Evolutionary conservation across 257 asterid genomes (phyloP), one percentile per base, ranked within the genome.

Genomic region (Leptodermis oblonga): DNA sequence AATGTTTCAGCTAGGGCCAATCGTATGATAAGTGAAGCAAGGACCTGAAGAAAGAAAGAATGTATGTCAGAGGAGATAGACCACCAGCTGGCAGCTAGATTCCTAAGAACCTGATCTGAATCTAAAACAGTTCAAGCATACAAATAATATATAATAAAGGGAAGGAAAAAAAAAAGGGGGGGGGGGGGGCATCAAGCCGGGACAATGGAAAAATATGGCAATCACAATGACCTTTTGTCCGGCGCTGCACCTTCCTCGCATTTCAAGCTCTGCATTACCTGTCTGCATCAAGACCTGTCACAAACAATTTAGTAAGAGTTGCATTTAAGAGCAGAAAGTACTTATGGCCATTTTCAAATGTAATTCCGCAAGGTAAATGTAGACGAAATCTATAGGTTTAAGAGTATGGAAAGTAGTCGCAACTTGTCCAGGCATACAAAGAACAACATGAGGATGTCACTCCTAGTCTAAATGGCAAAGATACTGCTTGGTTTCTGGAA

Each of bases 161-260:
- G 1, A 39, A 41, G 9, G 65, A 12, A 12, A 39, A 52, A 22
- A 68, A 56, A 6, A 7, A n/a, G n/a, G n/a, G n/a, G n/a, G n/a
- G n/a, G n/a, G n/a, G n/a, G n/a, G 31, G 46, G 0, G 15, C 2
- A 54, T 51, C 8, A 20, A 1, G 1, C 4, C 33, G 14, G n/a
- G 68, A 68, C 22, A 31, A 12, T 25, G 52, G 31, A 55, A 51
- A 8, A 62, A 20, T 37, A 22, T 72, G 48, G 31, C 33, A 69
- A 76, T 30, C 36, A 67, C 46, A 31, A 33, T 41, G 72, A 82
- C 99, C 99, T 94, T 94, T 82, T 94, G 99, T 67, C 99, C 99
- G 67, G 99, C 99, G 82, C 99, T 91, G 73, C 99, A 94, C 78
- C 99, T 85, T 82, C 99, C 99, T 79, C 99, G 85, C 99, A 94